These are phyloP conservation scores for Viola pubescens DNA, from an alignment of 441 rosid genomes.

Conservation along the genomic window DNA sequence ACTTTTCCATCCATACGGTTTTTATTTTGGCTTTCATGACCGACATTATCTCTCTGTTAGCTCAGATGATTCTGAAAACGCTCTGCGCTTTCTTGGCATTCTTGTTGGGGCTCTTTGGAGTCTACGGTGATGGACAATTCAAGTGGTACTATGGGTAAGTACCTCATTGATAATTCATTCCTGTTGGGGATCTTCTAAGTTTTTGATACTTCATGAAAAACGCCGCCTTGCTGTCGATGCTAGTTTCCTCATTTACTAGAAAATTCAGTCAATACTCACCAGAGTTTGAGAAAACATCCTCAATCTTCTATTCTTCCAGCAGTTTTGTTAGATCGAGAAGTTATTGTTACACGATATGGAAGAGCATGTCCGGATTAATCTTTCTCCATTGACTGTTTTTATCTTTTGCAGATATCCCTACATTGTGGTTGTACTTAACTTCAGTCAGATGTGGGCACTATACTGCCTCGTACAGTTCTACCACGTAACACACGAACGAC, in stretches of 20 bases:
- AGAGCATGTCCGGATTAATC: no score
- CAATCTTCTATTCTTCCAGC: no score
- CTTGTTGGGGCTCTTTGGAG: conserved; percentile 59
- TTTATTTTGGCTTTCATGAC: background rate
- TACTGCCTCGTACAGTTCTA: conserved; percentile 90
- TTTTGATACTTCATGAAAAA: background rate
- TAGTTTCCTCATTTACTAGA: background rate
- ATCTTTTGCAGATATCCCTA: conserved; percentile 63
- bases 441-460: conserved; percentile 94
- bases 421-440: conserved; percentile 63
- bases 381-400: no score
- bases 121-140: conserved; percentile 80
- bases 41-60: conserved; percentile 12
- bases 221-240: background rate
- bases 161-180: background rate
- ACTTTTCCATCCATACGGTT: conserved; percentile 1
- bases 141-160: conserved; percentile 79
- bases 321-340: background rate
- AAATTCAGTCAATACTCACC: no score
- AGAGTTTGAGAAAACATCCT: no score
- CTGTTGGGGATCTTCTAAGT: background rate
- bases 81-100: conserved; percentile 65
- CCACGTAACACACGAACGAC: conserved; percentile 60
- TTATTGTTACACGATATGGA: background rate
- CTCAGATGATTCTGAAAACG: conserved; percentile 89